These are phyloP conservation scores for Aspergillus aculeatus DNA, from an alignment of 2,329 filamentous ascomycete species.

Conservation along the genomic window DNA sequence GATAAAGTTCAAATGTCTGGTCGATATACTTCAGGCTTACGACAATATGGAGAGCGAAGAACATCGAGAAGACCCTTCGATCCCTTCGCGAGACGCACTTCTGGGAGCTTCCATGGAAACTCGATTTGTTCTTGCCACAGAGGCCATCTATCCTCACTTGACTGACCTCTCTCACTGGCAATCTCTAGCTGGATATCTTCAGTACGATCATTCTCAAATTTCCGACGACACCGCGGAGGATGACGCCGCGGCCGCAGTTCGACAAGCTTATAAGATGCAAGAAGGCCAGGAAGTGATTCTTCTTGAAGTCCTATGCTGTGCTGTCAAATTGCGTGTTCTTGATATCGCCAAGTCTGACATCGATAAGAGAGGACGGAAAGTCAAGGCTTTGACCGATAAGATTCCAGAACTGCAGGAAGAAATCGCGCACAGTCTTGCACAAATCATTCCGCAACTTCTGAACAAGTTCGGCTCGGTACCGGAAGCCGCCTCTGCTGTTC, in stretches of 20 bases:
- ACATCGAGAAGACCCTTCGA: slow-evolving; percentile 20
- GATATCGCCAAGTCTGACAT: slow-evolving; percentile 62
- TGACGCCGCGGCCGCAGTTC: slow-evolving; percentile 63
- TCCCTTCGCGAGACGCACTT: slow-evolving; percentile 40
- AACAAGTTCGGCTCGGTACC: slow-evolving; percentile 93
- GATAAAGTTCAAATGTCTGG: slow-evolving; percentile 88
- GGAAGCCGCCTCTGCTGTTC: slow-evolving; percentile 78
- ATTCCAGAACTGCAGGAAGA: slow-evolving; percentile 70
- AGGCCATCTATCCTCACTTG: slow-evolving; percentile 80
- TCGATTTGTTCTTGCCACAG: slow-evolving; percentile 79
- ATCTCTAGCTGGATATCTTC: slow-evolving; percentile 79
- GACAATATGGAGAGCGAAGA: slow-evolving; percentile 60
- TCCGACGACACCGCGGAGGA: slow-evolving; percentile 53
- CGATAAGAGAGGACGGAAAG: slow-evolving; percentile 56
- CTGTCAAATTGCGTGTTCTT: slow-evolving; percentile 71
- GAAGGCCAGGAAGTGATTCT: slow-evolving; percentile 79
- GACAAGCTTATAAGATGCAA: slow-evolving; percentile 69
- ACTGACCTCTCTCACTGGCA: slow-evolving; percentile 84
- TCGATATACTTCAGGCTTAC: slow-evolving; percentile 78
- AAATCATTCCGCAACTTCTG: slow-evolving; percentile 77
- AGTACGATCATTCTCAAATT: slow-evolving; percentile 82
- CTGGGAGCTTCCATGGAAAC: slow-evolving; percentile 70
- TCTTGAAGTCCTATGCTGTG: slow-evolving; percentile 80
- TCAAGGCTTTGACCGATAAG: slow-evolving; percentile 61
- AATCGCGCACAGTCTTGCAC: slow-evolving; percentile 72